A percentile compares a stretch with the other conserved stretches of the same genome.
These are phyloP conservation scores for Akanthomyces lecanii DNA, from an alignment of 2,329 filamentous ascomycete species.

Conservation along the genomic window DNA sequence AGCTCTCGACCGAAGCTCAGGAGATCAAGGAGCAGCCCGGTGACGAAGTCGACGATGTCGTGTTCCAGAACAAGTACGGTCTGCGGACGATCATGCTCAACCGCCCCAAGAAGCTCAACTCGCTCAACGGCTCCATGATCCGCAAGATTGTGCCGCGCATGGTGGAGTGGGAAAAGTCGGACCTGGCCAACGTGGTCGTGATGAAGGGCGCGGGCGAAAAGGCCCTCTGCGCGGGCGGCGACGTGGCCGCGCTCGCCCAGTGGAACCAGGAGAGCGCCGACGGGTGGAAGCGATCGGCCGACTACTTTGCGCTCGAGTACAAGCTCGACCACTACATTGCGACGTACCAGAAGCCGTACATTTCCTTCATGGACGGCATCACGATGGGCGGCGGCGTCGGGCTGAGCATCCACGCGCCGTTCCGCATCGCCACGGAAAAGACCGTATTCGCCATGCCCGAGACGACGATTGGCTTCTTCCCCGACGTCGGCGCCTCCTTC, in stretches of 20 bases:
- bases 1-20: slow-evolving; percentile 34
- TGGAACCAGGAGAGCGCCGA: slow-evolving; percentile 64
- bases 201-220: slow-evolving; percentile 83
- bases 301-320: slow-evolving; percentile 95
- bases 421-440: slow-evolving; percentile 92
- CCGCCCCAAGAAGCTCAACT: slow-evolving; percentile 85
- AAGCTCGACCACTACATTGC: slow-evolving; percentile 92
- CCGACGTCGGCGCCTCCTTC: slow-evolving; percentile 94
- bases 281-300: slow-evolving; percentile 69
- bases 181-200: slow-evolving; percentile 87
- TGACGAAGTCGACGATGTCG: slow-evolving; percentile 83
- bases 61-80: slow-evolving; percentile 86
- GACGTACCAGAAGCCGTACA: slow-evolving; percentile 87
- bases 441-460: slow-evolving; percentile 98
- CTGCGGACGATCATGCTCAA: slow-evolving; percentile 92
- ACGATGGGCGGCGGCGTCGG: slow-evolving; percentile 98
- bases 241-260: slow-evolving; percentile 74
- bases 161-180: slow-evolving; percentile 90
- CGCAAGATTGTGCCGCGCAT: slow-evolving; percentile 88
- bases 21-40: slow-evolving; percentile 53
- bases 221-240: slow-evolving; percentile 90
- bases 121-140: slow-evolving; percentile 90
- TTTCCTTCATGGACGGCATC: slow-evolving; percentile 95
- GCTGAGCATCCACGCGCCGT: slow-evolving; percentile 88
- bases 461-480: slow-evolving; percentile 97